Conservation (phyloP, 441 rosid genomes). For the Adansonia rubrostipa region DNA sequence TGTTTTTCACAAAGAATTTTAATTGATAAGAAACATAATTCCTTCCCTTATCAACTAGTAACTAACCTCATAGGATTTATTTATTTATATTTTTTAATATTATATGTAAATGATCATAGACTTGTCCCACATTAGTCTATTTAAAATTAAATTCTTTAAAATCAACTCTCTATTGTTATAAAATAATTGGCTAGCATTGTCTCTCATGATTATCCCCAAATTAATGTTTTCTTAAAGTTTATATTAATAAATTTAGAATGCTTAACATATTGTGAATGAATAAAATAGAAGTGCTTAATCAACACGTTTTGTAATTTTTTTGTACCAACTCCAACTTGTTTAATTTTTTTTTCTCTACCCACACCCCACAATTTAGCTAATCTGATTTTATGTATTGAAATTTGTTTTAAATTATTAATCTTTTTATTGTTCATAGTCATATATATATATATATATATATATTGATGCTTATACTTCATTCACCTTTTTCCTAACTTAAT, state of each 20-base stretch:
- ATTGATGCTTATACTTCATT: neutral
- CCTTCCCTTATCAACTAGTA: too few species aligned
- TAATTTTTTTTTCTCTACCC: neutral
- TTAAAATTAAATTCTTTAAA: neutral
- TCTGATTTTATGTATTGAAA: neutral
- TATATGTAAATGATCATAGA: slow-evolving; percentile 24
- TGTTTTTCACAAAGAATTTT: too few species aligned
- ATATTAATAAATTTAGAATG: neutral
- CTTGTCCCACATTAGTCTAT: slow-evolving; percentile 18
- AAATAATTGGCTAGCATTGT: neutral
- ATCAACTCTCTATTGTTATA: neutral
- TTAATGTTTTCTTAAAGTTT: neutral
- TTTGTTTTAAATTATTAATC: neutral
- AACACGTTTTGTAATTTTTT: slow-evolving; percentile 8
- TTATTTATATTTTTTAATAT: neutral
- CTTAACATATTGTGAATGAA: neutral
- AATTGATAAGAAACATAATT: too few species aligned
- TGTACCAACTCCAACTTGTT: slow-evolving; percentile 9
- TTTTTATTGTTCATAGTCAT: neutral
- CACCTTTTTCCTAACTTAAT: neutral
- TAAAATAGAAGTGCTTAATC: neutral
- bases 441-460: too few species aligned
- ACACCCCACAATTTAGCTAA: neutral
- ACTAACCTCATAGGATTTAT: too few species aligned
- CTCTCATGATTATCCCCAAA: neutral